These are phyloP conservation scores for Botrytis tulipae DNA, from an alignment of 2,329 filamentous ascomycete genomes.

Conservation along the genomic window DNA sequence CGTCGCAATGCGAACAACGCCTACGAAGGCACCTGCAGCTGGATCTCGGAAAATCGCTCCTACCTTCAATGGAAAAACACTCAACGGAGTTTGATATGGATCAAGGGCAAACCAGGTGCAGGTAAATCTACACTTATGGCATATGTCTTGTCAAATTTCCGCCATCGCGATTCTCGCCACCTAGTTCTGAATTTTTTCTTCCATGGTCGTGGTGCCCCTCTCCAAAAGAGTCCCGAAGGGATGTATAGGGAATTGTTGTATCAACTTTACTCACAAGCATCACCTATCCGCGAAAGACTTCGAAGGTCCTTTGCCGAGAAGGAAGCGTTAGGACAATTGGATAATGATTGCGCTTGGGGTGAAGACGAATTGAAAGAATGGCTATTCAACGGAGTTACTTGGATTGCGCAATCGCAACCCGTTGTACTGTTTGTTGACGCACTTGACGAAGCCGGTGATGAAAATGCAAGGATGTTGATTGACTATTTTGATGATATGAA, in stretches of 20 bases:
- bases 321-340: neutral
- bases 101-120: slow-evolving; percentile 44
- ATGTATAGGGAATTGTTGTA: slow-evolving; percentile 42
- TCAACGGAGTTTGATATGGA: slow-evolving; percentile 39
- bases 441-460: slow-evolving; percentile 23
- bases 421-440: slow-evolving; percentile 24
- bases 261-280: slow-evolving; percentile 24
- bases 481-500: slow-evolving; percentile 18
- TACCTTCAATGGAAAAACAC: slow-evolving; percentile 32
- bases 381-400: slow-evolving; percentile 5
- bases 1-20: slow-evolving; percentile 31
- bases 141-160: slow-evolving; percentile 35
- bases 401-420: neutral
- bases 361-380: slow-evolving; percentile 16
- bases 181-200: slow-evolving; percentile 40
- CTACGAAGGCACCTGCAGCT: slow-evolving; percentile 38
- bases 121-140: slow-evolving; percentile 44
- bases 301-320: neutral
- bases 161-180: neutral
- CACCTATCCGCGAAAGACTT: neutral
- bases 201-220: slow-evolving; percentile 36
- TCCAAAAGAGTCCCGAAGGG: slow-evolving; percentile 40
- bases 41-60: slow-evolving; percentile 35
- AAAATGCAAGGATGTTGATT: slow-evolving; percentile 15
- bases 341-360: slow-evolving; percentile 19